These are phyloP conservation scores for Trifolium fragiferum DNA, from an alignment of 306 rosid genomes.

Conservation along the genomic window DNA sequence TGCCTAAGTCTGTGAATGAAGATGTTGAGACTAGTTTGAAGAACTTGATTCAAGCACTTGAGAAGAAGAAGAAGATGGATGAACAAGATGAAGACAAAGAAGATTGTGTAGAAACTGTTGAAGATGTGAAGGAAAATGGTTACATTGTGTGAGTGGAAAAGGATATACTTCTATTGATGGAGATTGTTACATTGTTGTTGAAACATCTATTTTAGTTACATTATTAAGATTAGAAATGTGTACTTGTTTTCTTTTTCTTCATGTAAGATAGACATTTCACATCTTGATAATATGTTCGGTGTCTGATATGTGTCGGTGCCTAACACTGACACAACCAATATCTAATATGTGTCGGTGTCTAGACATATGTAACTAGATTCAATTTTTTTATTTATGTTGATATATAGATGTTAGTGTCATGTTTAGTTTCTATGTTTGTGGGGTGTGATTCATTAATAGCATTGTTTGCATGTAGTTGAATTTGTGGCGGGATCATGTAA, in stretches of 20 bases:
- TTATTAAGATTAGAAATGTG: conserved; percentile 15
- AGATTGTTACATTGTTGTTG: conserved; percentile 33
- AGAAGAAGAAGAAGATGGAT: conserved; percentile 27
- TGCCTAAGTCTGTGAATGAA: conserved; percentile 42
- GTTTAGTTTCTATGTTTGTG: background rate
- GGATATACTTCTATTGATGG: conserved; percentile 13
- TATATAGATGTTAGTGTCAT: no score
- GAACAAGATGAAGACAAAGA: conserved; percentile 21
- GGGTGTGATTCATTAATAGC: background rate
- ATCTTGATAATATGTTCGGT: no score
- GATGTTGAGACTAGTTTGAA: conserved; percentile 37
- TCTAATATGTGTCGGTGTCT: background rate
- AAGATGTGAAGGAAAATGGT: conserved; percentile 47
- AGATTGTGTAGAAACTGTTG: conserved; percentile 11
- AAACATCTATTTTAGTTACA: conserved; percentile 21
- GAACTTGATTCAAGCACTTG: conserved; percentile 43
- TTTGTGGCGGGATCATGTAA: background rate
- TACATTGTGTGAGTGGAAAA: conserved; percentile 33
- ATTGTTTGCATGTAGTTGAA: background rate
- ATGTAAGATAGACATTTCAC: no score
- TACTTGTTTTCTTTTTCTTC: background rate
- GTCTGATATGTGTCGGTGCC: background rate
- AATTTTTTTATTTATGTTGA: background rate
- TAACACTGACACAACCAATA: background rate
- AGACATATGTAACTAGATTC: background rate